phyloP scores from a whole-genome alignment of 371 early-diverging fungal genomes.

The Gilbertella persicaria region DNA sequence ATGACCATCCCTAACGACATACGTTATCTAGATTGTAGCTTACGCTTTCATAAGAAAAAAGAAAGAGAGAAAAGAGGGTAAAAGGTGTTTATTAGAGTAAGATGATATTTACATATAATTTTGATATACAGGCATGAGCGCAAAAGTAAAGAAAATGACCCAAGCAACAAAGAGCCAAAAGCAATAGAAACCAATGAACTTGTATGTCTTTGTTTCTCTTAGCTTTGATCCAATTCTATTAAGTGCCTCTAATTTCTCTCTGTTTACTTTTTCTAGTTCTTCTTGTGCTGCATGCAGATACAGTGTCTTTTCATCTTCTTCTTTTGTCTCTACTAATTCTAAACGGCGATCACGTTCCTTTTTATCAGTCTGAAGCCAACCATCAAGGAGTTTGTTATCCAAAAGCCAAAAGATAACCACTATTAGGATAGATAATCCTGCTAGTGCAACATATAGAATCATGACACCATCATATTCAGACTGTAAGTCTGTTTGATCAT shows the following conservation, averaged over 20 bases:
- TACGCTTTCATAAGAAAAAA: too few species aligned
- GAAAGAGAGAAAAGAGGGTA: background rate
- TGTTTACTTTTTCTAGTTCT: conserved; percentile 4
- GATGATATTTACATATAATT: conserved; percentile 23
- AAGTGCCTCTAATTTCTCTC: conserved; percentile 18
- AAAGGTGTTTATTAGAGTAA: too few species aligned
- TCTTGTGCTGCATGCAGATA: conserved; percentile 20
- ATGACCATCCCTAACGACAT: too few species aligned
- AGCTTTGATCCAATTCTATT: conserved; percentile 34
- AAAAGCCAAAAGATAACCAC: conserved; percentile 34
- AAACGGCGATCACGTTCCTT: conserved; percentile 36
- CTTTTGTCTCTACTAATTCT: conserved; percentile 27
- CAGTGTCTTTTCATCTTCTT: conserved; percentile 26
- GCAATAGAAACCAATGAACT: conserved; percentile 27
- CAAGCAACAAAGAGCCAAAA: conserved; percentile 46
- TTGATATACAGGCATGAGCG: conserved; percentile 49
- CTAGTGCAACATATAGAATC: conserved; percentile 40
- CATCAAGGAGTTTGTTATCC: conserved; percentile 31
- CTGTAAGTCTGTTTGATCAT: conserved; percentile 31
- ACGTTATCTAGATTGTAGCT: too few species aligned
- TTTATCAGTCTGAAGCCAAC: conserved; percentile 45
- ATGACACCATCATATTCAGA: conserved; percentile 48
- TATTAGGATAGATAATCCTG: conserved; percentile 24
- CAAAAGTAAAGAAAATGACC: conserved; percentile 47
- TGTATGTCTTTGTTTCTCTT: conserved; percentile 24